A percentile compares a stretch with the other conserved stretches of the same genome.
Conservation (phyloP, 2,329 filamentous ascomycete genomes). For the Didymella glomerata region DNA sequence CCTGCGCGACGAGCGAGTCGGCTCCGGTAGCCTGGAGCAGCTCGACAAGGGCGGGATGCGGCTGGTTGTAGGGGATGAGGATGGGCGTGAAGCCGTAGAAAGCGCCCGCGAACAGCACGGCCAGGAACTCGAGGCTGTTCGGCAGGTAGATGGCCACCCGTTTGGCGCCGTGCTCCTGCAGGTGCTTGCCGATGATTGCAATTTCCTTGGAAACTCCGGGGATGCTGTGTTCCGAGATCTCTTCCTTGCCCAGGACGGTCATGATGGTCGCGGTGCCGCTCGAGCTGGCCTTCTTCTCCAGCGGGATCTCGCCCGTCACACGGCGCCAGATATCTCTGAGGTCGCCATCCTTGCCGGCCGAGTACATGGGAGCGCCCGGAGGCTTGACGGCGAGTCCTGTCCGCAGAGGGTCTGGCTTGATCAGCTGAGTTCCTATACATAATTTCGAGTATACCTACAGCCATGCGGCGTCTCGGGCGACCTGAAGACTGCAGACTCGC, state of each 20-base stretch:
- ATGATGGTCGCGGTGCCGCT: slow-evolving; percentile 75
- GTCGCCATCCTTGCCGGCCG: slow-evolving; percentile 83
- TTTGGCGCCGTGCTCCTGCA: slow-evolving; percentile 72
- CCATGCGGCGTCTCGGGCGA: slow-evolving; percentile 86
- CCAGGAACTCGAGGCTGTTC: slow-evolving; percentile 89
- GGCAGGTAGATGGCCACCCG: slow-evolving; percentile 89
- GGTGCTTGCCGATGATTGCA: slow-evolving; percentile 81
- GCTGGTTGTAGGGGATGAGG: slow-evolving; percentile 82
- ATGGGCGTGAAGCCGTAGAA: slow-evolving; percentile 90
- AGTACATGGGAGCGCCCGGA: slow-evolving; percentile 80
- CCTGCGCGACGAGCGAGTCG: slow-evolving; percentile 83
- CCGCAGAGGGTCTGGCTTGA: slow-evolving; percentile 44
- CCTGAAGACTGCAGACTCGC: slow-evolving; percentile 85
- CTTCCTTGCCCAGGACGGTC: slow-evolving; percentile 80
- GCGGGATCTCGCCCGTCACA: slow-evolving; percentile 69
- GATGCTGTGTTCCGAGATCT: slow-evolving; percentile 73
- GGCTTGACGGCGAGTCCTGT: slow-evolving; percentile 75
- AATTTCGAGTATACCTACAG: slow-evolving; percentile 48
- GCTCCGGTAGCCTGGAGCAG: slow-evolving; percentile 77
- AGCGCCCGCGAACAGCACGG: slow-evolving; percentile 81
- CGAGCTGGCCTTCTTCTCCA: slow-evolving; percentile 70
- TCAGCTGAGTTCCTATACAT: slow-evolving; percentile 24
- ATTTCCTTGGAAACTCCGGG: slow-evolving; percentile 84
- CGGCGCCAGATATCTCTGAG: slow-evolving; percentile 89
- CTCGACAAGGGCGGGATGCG: slow-evolving; percentile 72